Evolutionary conservation across 2,329 filamentous ascomycete species (phyloP).

Genomic region (Blastomyces parvus): DNA sequence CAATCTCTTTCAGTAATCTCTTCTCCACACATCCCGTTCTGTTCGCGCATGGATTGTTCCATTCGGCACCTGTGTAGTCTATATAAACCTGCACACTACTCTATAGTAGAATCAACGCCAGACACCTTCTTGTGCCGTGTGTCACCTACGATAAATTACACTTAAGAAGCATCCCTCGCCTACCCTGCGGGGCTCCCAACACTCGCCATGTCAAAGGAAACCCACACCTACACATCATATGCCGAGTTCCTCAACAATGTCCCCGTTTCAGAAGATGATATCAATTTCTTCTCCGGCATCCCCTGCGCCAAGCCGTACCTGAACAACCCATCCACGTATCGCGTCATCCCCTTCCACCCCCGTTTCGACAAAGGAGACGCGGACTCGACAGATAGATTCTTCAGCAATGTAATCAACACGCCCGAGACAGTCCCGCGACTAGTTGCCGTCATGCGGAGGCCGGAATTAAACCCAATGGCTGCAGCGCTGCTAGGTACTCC

Average conservation of each 20-base stretch:
- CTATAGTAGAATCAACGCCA: background rate
- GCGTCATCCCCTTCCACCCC: conserved; percentile 13
- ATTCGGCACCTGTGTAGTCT: background rate
- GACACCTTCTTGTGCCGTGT: background rate
- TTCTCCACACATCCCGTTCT: background rate
- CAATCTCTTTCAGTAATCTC: background rate
- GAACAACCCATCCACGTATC: background rate
- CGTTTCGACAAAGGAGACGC: conserved; percentile 10
- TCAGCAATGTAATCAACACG: conserved; percentile 16
- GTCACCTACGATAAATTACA: too few relatives aligned
- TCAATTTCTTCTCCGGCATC: background rate
- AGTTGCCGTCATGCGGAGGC: conserved; percentile 14
- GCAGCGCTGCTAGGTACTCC: background rate
- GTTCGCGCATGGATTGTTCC: background rate
- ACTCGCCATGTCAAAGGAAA: background rate
- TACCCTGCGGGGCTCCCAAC: background rate
- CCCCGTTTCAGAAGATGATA: background rate
- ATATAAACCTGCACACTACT: too few relatives aligned
- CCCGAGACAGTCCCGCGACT: conserved; percentile 16
- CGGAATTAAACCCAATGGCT: background rate
- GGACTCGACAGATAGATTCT: conserved; percentile 16
- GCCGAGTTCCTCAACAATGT: conserved; percentile 2
- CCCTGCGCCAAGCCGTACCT: conserved; percentile 1
- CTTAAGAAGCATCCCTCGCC: background rate
- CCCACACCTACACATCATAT: background rate